Percentiles rank a stretch among this genome's conserved stretches.
phyloP scores from a whole-genome alignment of 345 rosid species.

The Lepidium africanum region DNA sequence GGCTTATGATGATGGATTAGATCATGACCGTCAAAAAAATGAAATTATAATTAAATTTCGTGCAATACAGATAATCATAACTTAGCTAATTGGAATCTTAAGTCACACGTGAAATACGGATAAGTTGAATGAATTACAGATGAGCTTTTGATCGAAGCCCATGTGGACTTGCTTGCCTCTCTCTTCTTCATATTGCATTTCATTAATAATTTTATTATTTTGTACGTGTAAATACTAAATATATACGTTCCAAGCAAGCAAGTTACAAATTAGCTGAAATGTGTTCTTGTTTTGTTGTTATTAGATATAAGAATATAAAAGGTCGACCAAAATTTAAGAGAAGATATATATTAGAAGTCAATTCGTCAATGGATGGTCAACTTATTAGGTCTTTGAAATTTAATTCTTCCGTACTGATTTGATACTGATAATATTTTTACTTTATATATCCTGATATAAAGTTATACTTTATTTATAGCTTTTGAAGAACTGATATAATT shows the following conservation, averaged over 20 bases:
- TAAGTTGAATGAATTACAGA: slow-evolving; percentile 4
- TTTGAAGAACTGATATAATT: not conserved
- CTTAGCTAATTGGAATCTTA: slow-evolving; percentile 23
- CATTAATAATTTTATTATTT: not conserved
- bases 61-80: slow-evolving; percentile 22
- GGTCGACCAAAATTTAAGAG: not conserved
- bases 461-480: not conserved
- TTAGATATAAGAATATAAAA: slow-evolving; percentile 10
- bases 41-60: not conserved
- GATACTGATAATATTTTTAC: not conserved
- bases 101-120: slow-evolving; percentile 30
- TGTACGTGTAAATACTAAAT: not conserved
- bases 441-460: not conserved
- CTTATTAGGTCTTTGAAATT: slow-evolving; percentile 8
- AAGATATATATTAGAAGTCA: not conserved
- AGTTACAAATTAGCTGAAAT: not conserved
- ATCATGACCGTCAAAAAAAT: slow-evolving; percentile 8
- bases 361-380: slow-evolving; percentile 16
- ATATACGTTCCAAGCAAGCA: not conserved
- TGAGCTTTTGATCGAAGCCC: not conserved
- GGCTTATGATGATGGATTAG: slow-evolving; percentile 13
- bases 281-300: slow-evolving; percentile 8
- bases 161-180: slow-evolving; percentile 22
- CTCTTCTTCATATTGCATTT: not conserved
- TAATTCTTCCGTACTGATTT: slow-evolving; percentile 11